phyloP scores from a whole-genome alignment of 805 yeast species.

The Hanseniaspora singularis region DNA sequence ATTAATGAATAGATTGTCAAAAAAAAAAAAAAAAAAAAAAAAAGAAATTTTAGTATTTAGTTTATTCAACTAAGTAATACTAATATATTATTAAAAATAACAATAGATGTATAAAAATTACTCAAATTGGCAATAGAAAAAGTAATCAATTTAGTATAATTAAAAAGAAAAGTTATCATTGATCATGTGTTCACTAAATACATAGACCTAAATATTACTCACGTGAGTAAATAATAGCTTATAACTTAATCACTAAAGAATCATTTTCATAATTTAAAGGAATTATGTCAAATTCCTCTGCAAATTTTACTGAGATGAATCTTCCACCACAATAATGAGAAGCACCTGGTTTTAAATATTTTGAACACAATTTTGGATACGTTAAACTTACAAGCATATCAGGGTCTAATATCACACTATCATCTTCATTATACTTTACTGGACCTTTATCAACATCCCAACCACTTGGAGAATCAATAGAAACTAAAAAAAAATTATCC shows the following conservation, averaged over 20 bases:
- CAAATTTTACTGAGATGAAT: slow-evolving; percentile 56
- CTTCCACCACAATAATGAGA: slow-evolving; percentile 84
- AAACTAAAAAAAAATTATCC: slow-evolving; percentile 44
- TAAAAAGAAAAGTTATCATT: too few relatives aligned
- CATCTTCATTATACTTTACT: neutral
- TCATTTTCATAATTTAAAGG: slow-evolving; percentile 47
- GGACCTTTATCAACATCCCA: slow-evolving; percentile 96
- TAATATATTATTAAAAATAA: too few relatives aligned
- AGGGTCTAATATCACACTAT: slow-evolving; percentile 40
- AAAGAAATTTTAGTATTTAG: too few relatives aligned
- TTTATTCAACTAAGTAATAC: too few relatives aligned
- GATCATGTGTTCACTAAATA: too few relatives aligned
- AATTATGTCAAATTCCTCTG: slow-evolving; percentile 59
- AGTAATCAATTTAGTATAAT: too few relatives aligned
- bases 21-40: neutral
- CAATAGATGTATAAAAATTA: too few relatives aligned
- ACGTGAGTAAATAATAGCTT: neutral
- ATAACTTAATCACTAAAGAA: slow-evolving; percentile 42
- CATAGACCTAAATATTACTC: too few relatives aligned
- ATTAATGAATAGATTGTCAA: too few relatives aligned
- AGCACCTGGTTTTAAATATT: slow-evolving; percentile 33
- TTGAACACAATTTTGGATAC: slow-evolving; percentile 86
- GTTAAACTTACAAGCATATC: slow-evolving; percentile 67
- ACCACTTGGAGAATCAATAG: slow-evolving; percentile 89
- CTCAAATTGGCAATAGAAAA: too few relatives aligned